Conservation (phyloP, 2,329 filamentous ascomycete species). For the Camillea tinctor region DNA sequence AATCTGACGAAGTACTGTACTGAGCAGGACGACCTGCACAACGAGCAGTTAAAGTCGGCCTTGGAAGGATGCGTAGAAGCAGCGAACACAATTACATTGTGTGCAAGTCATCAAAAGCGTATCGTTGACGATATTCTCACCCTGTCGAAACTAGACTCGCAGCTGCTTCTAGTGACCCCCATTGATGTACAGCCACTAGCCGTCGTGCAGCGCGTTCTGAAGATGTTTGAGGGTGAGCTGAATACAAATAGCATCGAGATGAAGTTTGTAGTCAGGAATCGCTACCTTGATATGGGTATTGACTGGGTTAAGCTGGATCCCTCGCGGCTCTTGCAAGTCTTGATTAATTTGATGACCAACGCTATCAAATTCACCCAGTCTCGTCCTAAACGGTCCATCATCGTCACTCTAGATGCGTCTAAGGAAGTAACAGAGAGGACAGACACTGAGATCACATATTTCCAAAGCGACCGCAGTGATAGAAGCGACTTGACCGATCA, state of each 20-base stretch:
- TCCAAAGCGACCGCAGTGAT: constrained; percentile 43
- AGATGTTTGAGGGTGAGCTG: constrained; percentile 78
- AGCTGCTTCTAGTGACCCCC: constrained; percentile 67
- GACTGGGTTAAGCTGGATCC: constrained; percentile 76
- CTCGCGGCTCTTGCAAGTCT: constrained; percentile 68
- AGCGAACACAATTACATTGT: constrained; percentile 78
- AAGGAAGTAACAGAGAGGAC: constrained; percentile 45
- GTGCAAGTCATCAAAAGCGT: constrained; percentile 74
- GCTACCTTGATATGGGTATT: constrained; percentile 62
- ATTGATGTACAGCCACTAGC: constrained; percentile 67
- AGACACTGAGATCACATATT: constrained; percentile 43
- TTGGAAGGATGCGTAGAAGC: constrained; percentile 65
- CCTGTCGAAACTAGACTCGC: constrained; percentile 68
- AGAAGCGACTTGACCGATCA: constrained; percentile 49
- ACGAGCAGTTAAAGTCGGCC: constrained; percentile 41
- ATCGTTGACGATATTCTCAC: constrained; percentile 69
- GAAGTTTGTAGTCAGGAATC: constrained; percentile 66
- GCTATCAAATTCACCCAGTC: constrained; percentile 65
- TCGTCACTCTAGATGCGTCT: constrained; percentile 64
- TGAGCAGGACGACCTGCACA: constrained; percentile 37
- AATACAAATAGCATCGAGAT: constrained; percentile 70
- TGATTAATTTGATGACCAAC: constrained; percentile 74
- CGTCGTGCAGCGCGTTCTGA: constrained; percentile 66
- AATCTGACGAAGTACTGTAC: constrained; percentile 44
- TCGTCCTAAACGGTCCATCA: constrained; percentile 58